These are phyloP conservation scores for Puccinia coronata DNA, from an alignment of 1,284 basidiomycete genomes.

Conservation along the genomic window DNA sequence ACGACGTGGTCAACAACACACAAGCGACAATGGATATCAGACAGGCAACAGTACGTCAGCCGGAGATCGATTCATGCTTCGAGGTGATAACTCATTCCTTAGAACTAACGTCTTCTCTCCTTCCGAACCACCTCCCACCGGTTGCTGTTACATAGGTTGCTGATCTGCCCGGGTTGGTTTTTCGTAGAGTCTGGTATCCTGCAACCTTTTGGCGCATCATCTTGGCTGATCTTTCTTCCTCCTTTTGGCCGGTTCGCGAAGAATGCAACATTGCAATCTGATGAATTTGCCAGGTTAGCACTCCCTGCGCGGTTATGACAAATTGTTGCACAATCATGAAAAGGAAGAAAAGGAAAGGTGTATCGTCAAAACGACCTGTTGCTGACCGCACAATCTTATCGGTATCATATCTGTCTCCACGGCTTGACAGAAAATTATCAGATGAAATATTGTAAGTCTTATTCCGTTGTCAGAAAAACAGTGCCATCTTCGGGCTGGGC, in stretches of 20 bases:
- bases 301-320: background rate
- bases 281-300: conserved; percentile 43
- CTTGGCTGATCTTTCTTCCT: background rate
- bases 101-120: background rate
- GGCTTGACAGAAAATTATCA: conserved; percentile 36
- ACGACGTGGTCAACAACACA: background rate
- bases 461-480: background rate
- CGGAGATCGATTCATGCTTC: background rate
- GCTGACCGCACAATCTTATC: background rate
- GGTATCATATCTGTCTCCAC: background rate
- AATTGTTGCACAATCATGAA: background rate
- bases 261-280: conserved; percentile 47
- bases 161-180: conserved; percentile 33
- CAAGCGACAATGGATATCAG: conserved; percentile 49
- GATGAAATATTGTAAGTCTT: conserved; percentile 35
- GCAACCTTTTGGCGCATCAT: background rate
- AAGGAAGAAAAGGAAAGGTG: no score
- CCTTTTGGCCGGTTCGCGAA: background rate
- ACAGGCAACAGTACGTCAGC: conserved; percentile 39
- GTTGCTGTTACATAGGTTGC: conserved; percentile 3
- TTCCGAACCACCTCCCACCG: background rate
- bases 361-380: no score
- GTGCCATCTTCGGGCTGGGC: background rate
- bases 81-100: background rate
- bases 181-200: background rate